These are phyloP conservation scores for Talaromyces stipitatus DNA, from an alignment of 495 filamentous ascomycete species.

Conservation along the genomic window DNA sequence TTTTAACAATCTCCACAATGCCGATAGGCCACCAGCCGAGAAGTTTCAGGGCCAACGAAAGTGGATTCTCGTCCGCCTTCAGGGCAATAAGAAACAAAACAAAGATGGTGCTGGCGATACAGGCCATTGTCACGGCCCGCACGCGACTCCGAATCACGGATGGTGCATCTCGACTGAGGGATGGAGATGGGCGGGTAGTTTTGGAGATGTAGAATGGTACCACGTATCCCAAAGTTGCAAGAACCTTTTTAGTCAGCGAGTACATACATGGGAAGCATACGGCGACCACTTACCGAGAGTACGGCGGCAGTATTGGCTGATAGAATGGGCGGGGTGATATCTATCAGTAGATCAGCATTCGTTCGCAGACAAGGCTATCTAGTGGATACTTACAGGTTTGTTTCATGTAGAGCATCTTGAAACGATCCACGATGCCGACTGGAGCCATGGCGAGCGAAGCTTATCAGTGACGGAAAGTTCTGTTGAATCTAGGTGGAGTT, in stretches of 20 bases:
- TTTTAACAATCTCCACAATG: constrained; percentile 47
- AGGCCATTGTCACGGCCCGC: constrained; percentile 65
- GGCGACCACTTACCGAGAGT: constrained; percentile 41
- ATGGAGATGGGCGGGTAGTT: constrained; percentile 71
- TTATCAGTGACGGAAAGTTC: neutral
- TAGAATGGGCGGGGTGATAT: constrained; percentile 30
- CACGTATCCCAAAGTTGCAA: constrained; percentile 82
- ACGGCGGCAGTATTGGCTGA: constrained; percentile 37
- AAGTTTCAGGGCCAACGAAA: constrained; percentile 48
- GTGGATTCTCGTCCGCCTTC: constrained; percentile 32
- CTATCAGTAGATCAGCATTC: neutral
- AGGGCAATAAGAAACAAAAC: constrained; percentile 54
- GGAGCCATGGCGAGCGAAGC: constrained; percentile 26
- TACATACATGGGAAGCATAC: neutral
- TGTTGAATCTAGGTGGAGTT: neutral
- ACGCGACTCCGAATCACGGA: constrained; percentile 85
- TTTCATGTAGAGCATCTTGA: constrained; percentile 32
- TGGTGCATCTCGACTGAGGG: constrained; percentile 78
- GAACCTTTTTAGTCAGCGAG: constrained; percentile 35
- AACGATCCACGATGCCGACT: constrained; percentile 24
- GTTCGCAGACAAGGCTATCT: neutral
- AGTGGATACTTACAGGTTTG: constrained; percentile 21
- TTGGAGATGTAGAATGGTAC: constrained; percentile 81
- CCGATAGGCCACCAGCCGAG: constrained; percentile 72
- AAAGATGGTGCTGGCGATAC: constrained; percentile 48